Evolutionary conservation across 257 asterid genomes (phyloP), one percentile per base, ranked within the genome.

Genomic region (Penstemon eatonii): DNA sequence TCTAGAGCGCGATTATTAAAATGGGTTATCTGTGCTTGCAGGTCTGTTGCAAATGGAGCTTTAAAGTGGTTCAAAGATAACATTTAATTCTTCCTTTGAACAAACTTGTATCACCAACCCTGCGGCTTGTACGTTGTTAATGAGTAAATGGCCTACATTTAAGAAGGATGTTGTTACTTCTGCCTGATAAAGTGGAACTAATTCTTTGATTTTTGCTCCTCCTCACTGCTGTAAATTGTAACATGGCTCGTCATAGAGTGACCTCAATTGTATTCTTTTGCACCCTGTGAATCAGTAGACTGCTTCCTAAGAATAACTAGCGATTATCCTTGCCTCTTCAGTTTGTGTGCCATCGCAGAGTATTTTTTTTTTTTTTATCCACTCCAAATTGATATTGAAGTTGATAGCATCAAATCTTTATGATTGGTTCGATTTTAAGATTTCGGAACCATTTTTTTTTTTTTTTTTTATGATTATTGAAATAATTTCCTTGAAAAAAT

Each of bases 1-100:
- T 63, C 33, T 19, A 8, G 15, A 63, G 33, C 9, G 50, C 4
- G 49, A 43, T 65, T 50, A 7, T 65, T 12, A 76, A 51, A 4
- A 19, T 5, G 61, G 68, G 7, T 45, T 5, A 25, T 25, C 56
- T 53, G 25, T 38, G 52, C 38, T 77, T 77, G 84, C 94, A 90
- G 97, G 77, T 80, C 91, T 53, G 77, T 78, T 75, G 90, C 85
- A 58, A 84, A 74, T 73, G 94, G 92, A 80, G 94, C 86, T 63
- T 55, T 81, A 15, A 88, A 88, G 68, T 90, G 97, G 97, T 80
- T 90, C 72, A 86, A 76, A 76, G 90, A 88, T 65, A 90, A 88
- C 79, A 67, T 89, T 54, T 87, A 73, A 71, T 72, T 70, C 63
- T 49, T 60, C 49, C 9, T 46, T 51, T 41, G 33, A 52, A 15